Evolutionary conservation across 2,329 filamentous ascomycete species (phyloP).

Genomic region (Aspergillus hiratsukae): DNA sequence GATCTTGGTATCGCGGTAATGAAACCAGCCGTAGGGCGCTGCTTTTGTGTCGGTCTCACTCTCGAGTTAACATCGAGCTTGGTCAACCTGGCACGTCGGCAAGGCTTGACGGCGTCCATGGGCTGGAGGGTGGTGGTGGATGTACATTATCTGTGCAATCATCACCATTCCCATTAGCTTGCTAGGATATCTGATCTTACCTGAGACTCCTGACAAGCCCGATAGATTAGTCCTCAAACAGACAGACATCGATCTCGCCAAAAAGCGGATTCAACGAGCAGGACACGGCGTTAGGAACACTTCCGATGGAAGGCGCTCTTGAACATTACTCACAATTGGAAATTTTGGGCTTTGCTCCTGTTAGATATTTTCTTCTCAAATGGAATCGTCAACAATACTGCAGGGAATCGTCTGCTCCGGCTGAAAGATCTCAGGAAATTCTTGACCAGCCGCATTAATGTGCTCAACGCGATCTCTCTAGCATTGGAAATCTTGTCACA

Average conservation of each 20-base stretch:
- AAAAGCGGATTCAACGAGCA: constrained; percentile 42
- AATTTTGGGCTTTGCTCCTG: constrained; percentile 49
- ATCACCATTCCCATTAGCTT: constrained; percentile 54
- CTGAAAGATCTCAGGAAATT: constrained; percentile 52
- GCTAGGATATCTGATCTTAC: constrained; percentile 49
- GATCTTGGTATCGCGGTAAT: constrained; percentile 48
- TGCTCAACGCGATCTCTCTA: constrained; percentile 50
- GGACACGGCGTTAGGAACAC: constrained; percentile 35
- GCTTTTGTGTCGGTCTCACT: constrained; percentile 51
- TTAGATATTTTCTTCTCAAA: constrained; percentile 58
- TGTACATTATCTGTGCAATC: constrained; percentile 52
- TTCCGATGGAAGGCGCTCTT: constrained; percentile 27
- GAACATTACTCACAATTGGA: constrained; percentile 39
- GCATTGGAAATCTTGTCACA: constrained; percentile 53
- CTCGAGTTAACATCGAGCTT: constrained; percentile 51
- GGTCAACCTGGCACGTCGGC: constrained; percentile 44
- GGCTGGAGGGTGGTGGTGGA: constrained; percentile 53
- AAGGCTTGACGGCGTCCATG: constrained; percentile 42
- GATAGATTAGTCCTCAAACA: constrained; percentile 47
- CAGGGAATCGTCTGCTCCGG: constrained; percentile 55
- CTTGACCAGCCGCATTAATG: constrained; percentile 45
- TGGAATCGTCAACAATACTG: constrained; percentile 42
- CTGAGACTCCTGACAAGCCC: constrained; percentile 49
- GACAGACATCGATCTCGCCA: constrained; percentile 45
- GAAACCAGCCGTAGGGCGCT: constrained; percentile 47